Percentiles rank a stretch among this genome's conserved stretches.
phyloP scores from a whole-genome alignment of 352 stramenopile genomes.

The Pythium monospermum region DNA sequence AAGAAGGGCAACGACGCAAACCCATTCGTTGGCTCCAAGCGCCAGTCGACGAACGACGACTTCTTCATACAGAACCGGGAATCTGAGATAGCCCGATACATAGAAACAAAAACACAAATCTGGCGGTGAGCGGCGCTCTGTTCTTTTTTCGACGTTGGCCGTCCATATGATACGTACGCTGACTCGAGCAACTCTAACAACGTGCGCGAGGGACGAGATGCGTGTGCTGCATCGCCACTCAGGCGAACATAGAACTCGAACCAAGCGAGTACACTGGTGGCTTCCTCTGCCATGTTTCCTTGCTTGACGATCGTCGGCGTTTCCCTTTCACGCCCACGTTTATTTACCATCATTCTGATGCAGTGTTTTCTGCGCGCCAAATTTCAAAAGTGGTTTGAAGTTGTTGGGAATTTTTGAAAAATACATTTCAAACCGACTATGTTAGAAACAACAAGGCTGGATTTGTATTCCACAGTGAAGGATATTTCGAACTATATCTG shows the following conservation, averaged over 20 bases:
- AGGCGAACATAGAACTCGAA: conserved; percentile 19
- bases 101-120: no score
- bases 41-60: neutral
- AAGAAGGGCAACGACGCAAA: conserved; percentile 15
- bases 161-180: conserved; percentile 27
- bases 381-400: conserved; percentile 22
- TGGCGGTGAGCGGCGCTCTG: no score
- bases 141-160: no score
- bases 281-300: conserved; percentile 1
- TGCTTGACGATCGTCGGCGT: neutral
- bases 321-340: neutral
- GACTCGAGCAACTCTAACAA: conserved; percentile 24
- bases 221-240: conserved; percentile 5
- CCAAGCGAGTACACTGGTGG: conserved; percentile 27
- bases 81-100: conserved; percentile 10
- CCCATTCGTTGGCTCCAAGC: conserved; percentile 19
- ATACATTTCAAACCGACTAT: conserved; percentile 9
- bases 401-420: conserved; percentile 24
- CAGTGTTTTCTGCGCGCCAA: conserved; percentile 13
- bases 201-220: conserved; percentile 9
- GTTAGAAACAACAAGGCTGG: conserved; percentile 2
- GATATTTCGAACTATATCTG: neutral
- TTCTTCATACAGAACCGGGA: conserved; percentile 26
- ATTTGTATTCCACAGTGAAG: conserved; percentile 2
- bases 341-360: conserved; percentile 18